Base-by-base conservation (phyloP, 108 stramenopile species). In the Skeletonema potamos region DNA sequence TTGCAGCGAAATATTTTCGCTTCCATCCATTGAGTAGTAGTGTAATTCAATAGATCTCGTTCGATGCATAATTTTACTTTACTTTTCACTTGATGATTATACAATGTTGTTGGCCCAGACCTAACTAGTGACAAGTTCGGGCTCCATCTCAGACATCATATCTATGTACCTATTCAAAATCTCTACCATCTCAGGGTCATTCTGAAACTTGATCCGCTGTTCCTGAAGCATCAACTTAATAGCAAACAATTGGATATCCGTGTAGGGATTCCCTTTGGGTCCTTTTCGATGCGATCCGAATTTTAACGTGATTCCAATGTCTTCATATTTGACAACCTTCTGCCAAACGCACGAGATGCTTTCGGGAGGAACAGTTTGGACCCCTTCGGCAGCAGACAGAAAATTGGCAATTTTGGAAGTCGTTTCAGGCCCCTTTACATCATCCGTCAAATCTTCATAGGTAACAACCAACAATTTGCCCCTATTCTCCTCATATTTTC, bases 241-340 rank as follows among this genome's bases (percentile, higher is more conserved):
- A 8, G 48, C 48, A 51, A 7, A 51, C 48, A 51, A 24, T 7
- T 51, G 48, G 22, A 51, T 51, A 51, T 51, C 48, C 48, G 48
- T 51, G n/a, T 51, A 51, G 22, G 48, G 48, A 6, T 51, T 22
- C 20, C 5, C n/a, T 24, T 51, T 51, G 3, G 48, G 48, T 6
- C 48, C 48, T 1, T 2, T 51, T 2, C 48, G 18, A 0, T 51
- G 18, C 9, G 48, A 51, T 51, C 48, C 48, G 9, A 4, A 51
- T 6, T 51, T 20, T 20, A 51, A 0, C 0, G 6, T 22, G 29
- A 59, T 36, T 17, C 24, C 61, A 37, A 30, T 37, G n/a, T 62
- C 61, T 37, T 62, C 36, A 36, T 62, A 62, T 22, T 62, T 62
- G n/a, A 62, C 61, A 24, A 62, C 61, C 24, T 33, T 36, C 22